These are phyloP conservation scores for Coccomyxa sp. DNA, from an alignment of 139 green algal species.

Conservation along the genomic window DNA sequence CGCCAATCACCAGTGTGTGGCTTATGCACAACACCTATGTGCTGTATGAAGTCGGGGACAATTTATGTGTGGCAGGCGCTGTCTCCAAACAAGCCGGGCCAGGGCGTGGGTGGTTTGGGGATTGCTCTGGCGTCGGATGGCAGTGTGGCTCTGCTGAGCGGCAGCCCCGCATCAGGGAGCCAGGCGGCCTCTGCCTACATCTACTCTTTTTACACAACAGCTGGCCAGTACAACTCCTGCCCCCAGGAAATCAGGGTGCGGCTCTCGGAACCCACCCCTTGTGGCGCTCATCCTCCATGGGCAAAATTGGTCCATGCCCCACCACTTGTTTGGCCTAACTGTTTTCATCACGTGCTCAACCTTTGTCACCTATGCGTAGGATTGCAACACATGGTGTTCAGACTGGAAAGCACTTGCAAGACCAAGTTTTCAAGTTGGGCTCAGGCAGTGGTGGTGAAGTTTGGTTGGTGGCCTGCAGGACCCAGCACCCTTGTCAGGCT, in stretches of 20 bases:
- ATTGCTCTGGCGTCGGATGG: not conserved
- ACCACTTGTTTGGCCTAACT: not conserved
- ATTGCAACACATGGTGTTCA: not conserved
- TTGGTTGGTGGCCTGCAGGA: not conserved
- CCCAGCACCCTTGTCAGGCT: not conserved
- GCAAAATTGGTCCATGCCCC: not conserved
- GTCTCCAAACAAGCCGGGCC: not conserved
- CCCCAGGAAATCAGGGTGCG: not conserved
- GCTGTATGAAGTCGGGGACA: no score
- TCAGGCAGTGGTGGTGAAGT: not conserved
- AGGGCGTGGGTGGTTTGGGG: not conserved
- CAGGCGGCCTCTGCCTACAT: not conserved
- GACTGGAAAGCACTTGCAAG: not conserved
- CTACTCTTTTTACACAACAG: not conserved
- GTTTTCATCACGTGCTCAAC: not conserved
- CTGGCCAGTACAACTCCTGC: conserved; percentile 1
- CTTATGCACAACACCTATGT: no score
- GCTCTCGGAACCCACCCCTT: not conserved
- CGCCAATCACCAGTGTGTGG: no score
- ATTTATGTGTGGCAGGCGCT: not conserved
- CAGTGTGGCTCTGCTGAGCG: not conserved
- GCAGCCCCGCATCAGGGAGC: no score
- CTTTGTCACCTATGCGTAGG: not conserved
- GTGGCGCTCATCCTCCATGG: not conserved
- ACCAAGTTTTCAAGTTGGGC: not conserved